A percentile compares a stretch with the other conserved stretches of the same genome.
These are phyloP conservation scores for Pueraria montana DNA, from an alignment of 306 rosid species.

Conservation along the genomic window DNA sequence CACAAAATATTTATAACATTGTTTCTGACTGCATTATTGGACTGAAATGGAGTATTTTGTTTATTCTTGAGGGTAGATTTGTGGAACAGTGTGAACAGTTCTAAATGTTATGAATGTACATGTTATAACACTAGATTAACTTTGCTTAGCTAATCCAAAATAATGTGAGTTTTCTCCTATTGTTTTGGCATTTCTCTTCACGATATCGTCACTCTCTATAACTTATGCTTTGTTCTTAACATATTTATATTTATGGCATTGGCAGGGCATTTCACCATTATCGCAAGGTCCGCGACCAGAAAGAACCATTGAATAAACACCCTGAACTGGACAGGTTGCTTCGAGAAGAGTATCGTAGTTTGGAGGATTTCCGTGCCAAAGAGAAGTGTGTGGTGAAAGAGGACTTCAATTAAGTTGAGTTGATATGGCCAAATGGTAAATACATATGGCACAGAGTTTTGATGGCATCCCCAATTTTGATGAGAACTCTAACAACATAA, in stretches of 20 bases:
- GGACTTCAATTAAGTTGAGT: constrained; percentile 46
- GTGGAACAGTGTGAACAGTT: background rate
- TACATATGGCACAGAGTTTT: constrained; percentile 47
- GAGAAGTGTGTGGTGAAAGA: constrained; percentile 67
- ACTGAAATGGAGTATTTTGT: constrained; percentile 3
- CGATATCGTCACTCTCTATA: constrained; percentile 3
- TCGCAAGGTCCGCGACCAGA: constrained; percentile 63
- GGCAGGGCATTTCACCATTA: constrained; percentile 99
- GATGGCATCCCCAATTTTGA: constrained; percentile 69
- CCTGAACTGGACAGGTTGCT: constrained; percentile 85
- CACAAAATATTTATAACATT: too few relatives aligned
- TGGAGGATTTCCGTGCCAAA: constrained; percentile 87
- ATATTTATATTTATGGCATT: constrained; percentile 49
- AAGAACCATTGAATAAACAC: constrained; percentile 67
- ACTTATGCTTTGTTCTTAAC: constrained; percentile 24
- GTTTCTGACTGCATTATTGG: background rate
- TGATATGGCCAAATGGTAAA: constrained; percentile 43
- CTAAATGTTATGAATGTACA: constrained; percentile 9
- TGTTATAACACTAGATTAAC: background rate
- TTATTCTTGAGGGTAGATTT: background rate
- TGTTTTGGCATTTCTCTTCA: constrained; percentile 9
- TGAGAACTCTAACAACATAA: constrained; percentile 55
- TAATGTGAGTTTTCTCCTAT: background rate
- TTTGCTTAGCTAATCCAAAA: background rate
- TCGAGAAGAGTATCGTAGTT: constrained; percentile 75